These are phyloP conservation scores for Hypoxylon fuscum DNA, from an alignment of 495 filamentous ascomycete species.

Conservation along the genomic window DNA sequence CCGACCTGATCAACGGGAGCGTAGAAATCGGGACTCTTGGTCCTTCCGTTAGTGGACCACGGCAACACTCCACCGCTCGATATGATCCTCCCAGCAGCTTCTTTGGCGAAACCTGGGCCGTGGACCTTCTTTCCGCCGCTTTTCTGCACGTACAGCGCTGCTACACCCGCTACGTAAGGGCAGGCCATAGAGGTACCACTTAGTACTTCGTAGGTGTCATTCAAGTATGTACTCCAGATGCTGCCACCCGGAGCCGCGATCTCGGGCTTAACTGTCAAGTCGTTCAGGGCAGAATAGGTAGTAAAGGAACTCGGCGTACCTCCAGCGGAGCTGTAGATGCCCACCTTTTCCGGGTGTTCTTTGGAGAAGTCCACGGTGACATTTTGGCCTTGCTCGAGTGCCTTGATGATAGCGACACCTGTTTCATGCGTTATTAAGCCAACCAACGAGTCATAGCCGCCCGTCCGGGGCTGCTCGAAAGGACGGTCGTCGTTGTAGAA, in stretches of 20 bases:
- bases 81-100: constrained; percentile 1
- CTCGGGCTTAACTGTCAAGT: constrained; percentile 62
- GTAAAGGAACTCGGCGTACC: too few relatives aligned
- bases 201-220: constrained; percentile 58
- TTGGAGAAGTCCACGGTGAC: constrained; percentile 34
- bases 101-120: constrained; percentile 51
- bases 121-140: too few relatives aligned
- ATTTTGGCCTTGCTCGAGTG: constrained; percentile 9
- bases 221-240: constrained; percentile 61
- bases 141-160: too few relatives aligned
- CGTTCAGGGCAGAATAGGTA: too few relatives aligned
- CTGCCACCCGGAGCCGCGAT: constrained; percentile 59
- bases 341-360: too few relatives aligned
- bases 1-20: too few relatives aligned
- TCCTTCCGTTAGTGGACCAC: background rate
- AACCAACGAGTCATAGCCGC: background rate
- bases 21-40: constrained; percentile 40
- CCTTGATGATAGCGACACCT: constrained; percentile 40
- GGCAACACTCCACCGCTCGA: too few relatives aligned
- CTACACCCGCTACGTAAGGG: constrained; percentile 58
- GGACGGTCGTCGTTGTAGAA: constrained; percentile 46
- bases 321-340: too few relatives aligned
- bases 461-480: constrained; percentile 4
- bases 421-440: constrained; percentile 47
- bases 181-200: constrained; percentile 66